phyloP scores from a whole-genome alignment of 768 basidiomycete species.

The Psilocybe cyanescens region DNA sequence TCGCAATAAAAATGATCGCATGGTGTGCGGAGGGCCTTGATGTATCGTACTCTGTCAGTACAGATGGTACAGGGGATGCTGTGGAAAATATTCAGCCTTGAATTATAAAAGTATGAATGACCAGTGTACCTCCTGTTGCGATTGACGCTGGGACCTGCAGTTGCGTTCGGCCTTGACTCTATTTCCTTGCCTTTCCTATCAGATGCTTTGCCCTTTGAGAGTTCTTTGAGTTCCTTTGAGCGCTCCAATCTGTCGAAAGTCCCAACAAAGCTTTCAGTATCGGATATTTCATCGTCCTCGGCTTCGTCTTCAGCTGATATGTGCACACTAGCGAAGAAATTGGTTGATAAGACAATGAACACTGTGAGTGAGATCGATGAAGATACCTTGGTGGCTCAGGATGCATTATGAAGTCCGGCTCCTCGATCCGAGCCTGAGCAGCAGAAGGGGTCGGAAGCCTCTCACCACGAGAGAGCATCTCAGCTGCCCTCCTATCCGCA shows the following conservation, averaged over 20 bases:
- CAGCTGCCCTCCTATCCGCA: constrained; percentile 46
- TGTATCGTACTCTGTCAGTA: constrained; percentile 31
- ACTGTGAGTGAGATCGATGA: not conserved
- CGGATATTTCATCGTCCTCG: not conserved
- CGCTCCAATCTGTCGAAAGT: not conserved
- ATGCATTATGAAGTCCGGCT: constrained; percentile 20
- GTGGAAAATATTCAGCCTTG: not conserved
- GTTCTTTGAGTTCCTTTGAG: too few relatives aligned
- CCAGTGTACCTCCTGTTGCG: constrained; percentile 11
- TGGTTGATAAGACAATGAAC: not conserved
- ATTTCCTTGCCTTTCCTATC: not conserved
- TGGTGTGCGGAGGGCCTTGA: constrained; percentile 36
- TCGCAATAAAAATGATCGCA: constrained; percentile 53
- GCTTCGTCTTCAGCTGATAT: not conserved
- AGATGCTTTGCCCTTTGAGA: not conserved
- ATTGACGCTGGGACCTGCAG: constrained; percentile 19
- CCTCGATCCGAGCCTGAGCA: constrained; percentile 23
- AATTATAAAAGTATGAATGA: not conserved
- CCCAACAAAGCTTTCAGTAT: not conserved
- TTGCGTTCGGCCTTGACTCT: not conserved
- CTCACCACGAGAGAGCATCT: constrained; percentile 36
- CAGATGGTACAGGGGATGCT: constrained; percentile 46
- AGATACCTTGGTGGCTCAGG: constrained; percentile 14
- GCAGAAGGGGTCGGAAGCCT: constrained; percentile 29
- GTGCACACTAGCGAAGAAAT: not conserved